Evolutionary conservation across 176 grass and related monocot genomes (phyloP), one percentile per base, ranked within the genome.

Genomic region (Canna indica): DNA sequence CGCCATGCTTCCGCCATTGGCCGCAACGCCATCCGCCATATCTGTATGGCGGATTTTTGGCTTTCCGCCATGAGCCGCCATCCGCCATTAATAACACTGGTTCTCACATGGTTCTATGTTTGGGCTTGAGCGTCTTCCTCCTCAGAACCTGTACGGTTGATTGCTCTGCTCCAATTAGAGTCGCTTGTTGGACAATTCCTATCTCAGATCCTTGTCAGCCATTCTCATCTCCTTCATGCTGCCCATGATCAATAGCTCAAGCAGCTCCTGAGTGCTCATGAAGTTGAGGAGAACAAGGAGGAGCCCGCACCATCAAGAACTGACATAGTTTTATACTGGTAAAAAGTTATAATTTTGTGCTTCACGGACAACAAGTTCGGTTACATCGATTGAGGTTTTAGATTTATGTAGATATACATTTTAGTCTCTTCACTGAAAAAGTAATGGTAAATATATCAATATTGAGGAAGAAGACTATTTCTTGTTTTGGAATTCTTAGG

Each of bases 281-380:
- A 87, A 3, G 74, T 74, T n/a, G 79, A 84, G 44, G 68, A 60
- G 12, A 60, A 31, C 58, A 60, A 77, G 38, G 83, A 88, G 31
- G 86, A 86, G 62, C 67, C 64, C 12, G 59, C 81, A 9, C 79
- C 86, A 32, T 71, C 86, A 12, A 86, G 79, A 22, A 90, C 64
- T 60, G 93, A 91, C 52, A 77, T 96, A 64, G 86, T 96, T 48
- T 77, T 96, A 56, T 91, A 91, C 86, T 90, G 88, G 92, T 91
- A n/a, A 91, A 72, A 76, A 61, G 13, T 2, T 54, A 20, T n/a
- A 54, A 18, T 53, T 53, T n/a, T 24, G 4, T 54, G 41, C 50
- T 54, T n/a, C 50, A 25, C 6, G 22, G 17, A 7, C n/a, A n/a
- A n/a, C n/a, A n/a, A n/a, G n/a, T n/a, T n/a, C n/a, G n/a, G 50